These are phyloP conservation scores for Dacryopinax spathularia DNA, from an alignment of 768 basidiomycete species.

Conservation along the genomic window DNA sequence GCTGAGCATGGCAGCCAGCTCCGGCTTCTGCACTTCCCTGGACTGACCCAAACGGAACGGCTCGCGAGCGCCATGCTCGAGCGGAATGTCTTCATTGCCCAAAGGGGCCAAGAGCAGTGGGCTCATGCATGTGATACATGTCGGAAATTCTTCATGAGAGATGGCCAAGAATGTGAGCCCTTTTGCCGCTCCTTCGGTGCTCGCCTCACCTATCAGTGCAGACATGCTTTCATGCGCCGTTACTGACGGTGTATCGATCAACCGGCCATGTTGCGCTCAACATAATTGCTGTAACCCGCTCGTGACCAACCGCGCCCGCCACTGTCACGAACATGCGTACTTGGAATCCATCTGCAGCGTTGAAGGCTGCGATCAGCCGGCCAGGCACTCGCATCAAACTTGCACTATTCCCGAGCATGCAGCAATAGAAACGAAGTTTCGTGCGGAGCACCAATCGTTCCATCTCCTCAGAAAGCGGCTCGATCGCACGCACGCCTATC, in stretches of 20 bases:
- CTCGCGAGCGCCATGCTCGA: background rate
- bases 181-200: too few species aligned
- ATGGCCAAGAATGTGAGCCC: background rate
- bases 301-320: constrained; percentile 7
- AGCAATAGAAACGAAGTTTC: constrained; percentile 4
- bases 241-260: constrained; percentile 25
- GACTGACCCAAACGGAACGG: background rate
- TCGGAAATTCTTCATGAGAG: background rate
- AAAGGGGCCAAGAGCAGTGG: constrained; percentile 1
- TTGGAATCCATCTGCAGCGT: constrained; percentile 14
- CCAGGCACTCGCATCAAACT: constrained; percentile 6
- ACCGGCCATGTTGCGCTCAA: constrained; percentile 22
- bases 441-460: constrained; percentile 10
- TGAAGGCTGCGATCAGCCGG: background rate
- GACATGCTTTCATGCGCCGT: constrained; percentile 11
- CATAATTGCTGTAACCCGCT: constrained; percentile 21
- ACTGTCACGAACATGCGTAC: constrained; percentile 11
- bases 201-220: background rate
- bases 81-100: background rate
- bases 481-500: background rate
- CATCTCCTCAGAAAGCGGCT: background rate
- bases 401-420: constrained; percentile 18
- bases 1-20: background rate
- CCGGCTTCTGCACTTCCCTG: background rate
- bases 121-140: constrained; percentile 5